Base-by-base conservation (phyloP, 352 stramenopile species). In the Pythium inflatum region DNA sequence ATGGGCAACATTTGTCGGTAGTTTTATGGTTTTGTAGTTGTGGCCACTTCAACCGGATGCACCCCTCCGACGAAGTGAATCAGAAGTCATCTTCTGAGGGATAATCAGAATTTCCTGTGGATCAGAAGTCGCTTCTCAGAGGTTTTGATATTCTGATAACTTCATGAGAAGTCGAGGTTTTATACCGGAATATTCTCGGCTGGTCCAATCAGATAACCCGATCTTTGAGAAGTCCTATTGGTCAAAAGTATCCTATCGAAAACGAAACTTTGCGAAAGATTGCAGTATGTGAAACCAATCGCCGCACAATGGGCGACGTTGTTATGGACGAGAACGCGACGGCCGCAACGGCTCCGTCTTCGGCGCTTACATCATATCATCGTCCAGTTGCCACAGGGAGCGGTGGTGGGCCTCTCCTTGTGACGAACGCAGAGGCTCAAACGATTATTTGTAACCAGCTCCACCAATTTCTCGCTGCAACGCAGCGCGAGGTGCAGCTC, bases 51-150 rank as follows among this genome's bases (percentile, higher is more conserved):
- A n/a, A n/a, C n/a, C n/a, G n/a, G 34, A 41, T 41, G 46, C 25
- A 54, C 46, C 20, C 46, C 46, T 50, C 28, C 13, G 18, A 58
- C 50, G 31, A 58, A 58, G 28, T 18, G n/a, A 58, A 58, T 58
- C 28, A 58, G 50, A 58, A 58, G 7, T 41, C 2, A 4, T 2
- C 8, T 58, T 58, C 50, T 58, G 50, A 58, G 3, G 2, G 30
- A 43, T 9, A 40, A 58, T 58, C 31, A 58, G 50, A 58, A 58
- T 14, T 3, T 2, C 40, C 3, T 41, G 11, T 41, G 25, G 2
- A 22, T 58, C 50, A 58, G 28, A 58, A 58, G 27, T 16, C 27
- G 28, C 28, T 58, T 58, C 50, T 28, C 18, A 20, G 50, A 58
- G 50, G 50, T 58, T 58, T 43, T 58, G 28, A 41, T 41, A 14